These are phyloP conservation scores for Teratosphaeria pseudoeucalypti DNA, from an alignment of 2,329 filamentous ascomycete species.

Conservation along the genomic window DNA sequence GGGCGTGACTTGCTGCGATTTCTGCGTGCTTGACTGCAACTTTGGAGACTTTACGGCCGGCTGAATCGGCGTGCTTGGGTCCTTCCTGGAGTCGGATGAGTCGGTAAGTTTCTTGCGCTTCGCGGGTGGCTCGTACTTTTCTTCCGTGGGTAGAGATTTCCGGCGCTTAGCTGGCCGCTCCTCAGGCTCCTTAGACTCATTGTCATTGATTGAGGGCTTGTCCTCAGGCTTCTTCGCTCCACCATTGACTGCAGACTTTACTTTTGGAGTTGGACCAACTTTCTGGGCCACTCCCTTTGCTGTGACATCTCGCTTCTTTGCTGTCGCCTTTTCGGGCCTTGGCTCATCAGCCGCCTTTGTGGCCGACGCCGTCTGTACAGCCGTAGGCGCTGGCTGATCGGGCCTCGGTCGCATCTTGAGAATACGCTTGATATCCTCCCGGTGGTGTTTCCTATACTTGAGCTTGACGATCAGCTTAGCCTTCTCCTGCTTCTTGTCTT, in stretches of 20 bases:
- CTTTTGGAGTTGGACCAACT: conserved; percentile 8
- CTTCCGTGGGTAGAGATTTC: conserved; percentile 4
- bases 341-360: conserved; percentile 5
- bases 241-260: not conserved
- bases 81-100: conserved; percentile 8
- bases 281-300: conserved; percentile 23
- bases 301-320: conserved; percentile 7
- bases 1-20: conserved; percentile 17
- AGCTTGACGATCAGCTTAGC: conserved; percentile 16
- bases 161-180: not conserved
- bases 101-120: conserved; percentile 15
- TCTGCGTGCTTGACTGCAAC: conserved; percentile 9
- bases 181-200: not conserved
- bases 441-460: conserved; percentile 18
- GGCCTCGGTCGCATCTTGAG: conserved; percentile 18
- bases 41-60: conserved; percentile 13
- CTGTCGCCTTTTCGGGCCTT: conserved; percentile 3
- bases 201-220: not conserved
- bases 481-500: conserved; percentile 7
- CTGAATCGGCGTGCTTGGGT: conserved; percentile 17
- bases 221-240: conserved; percentile 1
- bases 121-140: conserved; percentile 9
- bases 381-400: conserved; percentile 6
- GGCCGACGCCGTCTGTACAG: not conserved
- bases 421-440: conserved; percentile 18